Base-by-base conservation (phyloP, 2,329 filamentous ascomycete species). In the Ilyonectria mors-panacis region DNA sequence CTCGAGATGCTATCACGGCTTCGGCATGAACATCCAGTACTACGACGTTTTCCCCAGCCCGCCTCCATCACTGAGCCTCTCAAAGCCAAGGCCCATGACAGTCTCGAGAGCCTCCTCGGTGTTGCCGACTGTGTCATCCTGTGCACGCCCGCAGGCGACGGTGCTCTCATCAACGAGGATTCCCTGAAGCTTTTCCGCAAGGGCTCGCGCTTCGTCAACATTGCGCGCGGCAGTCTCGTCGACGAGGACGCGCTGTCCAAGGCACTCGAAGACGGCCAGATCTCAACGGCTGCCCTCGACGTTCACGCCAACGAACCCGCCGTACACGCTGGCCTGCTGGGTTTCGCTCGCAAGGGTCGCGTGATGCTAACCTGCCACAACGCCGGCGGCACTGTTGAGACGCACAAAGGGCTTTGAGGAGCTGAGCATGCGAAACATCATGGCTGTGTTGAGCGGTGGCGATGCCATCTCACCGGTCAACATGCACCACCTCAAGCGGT, bases 11-110 rank as follows among this genome's bases (percentile, higher is more conserved):
- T 74, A 75, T 48, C 70, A 83, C 0, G 88, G 87, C 1, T 91
- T 93, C 70, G 89, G 87, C 45, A 94, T 94, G 92, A 80, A 84
- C 44, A 86, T 94, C 39, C 80, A 85, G 64, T 93, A 92, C 75
- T 84, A 87, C 74, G 91, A 93, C 76, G 79, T 91, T 1, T 78
- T 84, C 51, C 82, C 86, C 68, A 86, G 69, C 73, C 82, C 0
- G 59, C 78, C 6, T 76, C 77, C 0, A 68, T 90, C 12, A 86
- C 87, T 39, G 57, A 70, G 12, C 70, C 74, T 17, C 77, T 85
- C 0, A 73, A 71, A 42, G 89, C 87, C 2, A 83, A 77, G 1
- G 91, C 85, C 75, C 87, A 88, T 72, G 71, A 73, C 1, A 81
- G 79, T 1, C 78, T 93, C 4, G 82, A 86, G 51, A 79, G 80